Base-by-base conservation (phyloP, 2,329 filamentous ascomycete genomes). In the Neonectria faginata region DNA sequence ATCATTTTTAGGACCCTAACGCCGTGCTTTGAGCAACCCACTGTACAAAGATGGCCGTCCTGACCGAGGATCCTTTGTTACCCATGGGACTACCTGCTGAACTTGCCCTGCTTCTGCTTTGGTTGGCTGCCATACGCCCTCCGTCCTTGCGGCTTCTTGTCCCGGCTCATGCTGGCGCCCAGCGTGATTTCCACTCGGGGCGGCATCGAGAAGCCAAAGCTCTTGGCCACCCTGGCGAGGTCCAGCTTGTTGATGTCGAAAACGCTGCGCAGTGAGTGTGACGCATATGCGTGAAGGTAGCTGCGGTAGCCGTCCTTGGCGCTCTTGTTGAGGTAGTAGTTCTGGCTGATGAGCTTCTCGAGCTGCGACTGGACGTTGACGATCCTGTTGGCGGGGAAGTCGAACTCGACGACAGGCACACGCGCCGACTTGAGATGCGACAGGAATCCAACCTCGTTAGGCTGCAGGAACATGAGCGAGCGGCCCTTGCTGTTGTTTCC, bases 261-360 rank as follows among this genome's bases (percentile, higher is more conserved):
- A 18, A 84, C 81, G 59, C 82, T 82, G 60, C 82, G 81, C 66
- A 84, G 77, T 62, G 81, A 83, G 76, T 84, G 96, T 63, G 91
- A 94, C 22, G 95, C 94, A 77, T 99, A 99, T 0, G 96, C 95
- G 78, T 98, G 94, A 25, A 99, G 86, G 78, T 99, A 99, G 20
- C 92, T 93, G 65, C 92, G 88, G 83, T 96, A 97, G 4, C 92
- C 89, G 67, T 91, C 89, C 81, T 91, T 91, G 66, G 89, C 89
- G 72, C 84, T 88, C 87, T 97, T 96, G 83, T 97, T 96, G 63
- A 99, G 86, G 79, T 97, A 97, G 84, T 98, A 98, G 81, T 99
- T 98, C 79, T 96, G 92, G 31, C 88, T 89, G 74, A 99, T 97
- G 70, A 98, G 87, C 81, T 95, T 96, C 85, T 98, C 95, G 10